Evolutionary conservation across 805 yeast genomes (phyloP).

Genomic region (Ogataea allantospora): DNA sequence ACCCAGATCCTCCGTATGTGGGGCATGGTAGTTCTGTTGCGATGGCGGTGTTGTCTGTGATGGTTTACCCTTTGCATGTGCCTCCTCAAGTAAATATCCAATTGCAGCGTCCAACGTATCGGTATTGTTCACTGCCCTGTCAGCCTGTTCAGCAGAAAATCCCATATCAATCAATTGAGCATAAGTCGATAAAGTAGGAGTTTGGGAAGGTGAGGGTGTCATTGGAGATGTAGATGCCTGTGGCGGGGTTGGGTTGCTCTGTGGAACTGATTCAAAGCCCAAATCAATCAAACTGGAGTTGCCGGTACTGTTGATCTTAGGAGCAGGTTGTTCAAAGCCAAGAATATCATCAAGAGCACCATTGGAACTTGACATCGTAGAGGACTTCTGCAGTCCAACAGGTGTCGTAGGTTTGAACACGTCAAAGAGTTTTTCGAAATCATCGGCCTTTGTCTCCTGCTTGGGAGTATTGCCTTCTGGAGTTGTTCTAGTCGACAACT

Average conservation of each 20-base stretch:
- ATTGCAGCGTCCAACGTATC: conserved; percentile 58
- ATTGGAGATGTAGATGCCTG: conserved; percentile 1
- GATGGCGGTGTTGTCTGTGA: neutral
- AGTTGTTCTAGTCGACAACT: conserved; percentile 11
- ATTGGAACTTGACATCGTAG: too few relatives aligned
- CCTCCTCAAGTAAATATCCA: conserved; percentile 59
- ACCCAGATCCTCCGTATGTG: conserved; percentile 34
- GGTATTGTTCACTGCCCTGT: conserved; percentile 54
- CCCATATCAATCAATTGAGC: conserved; percentile 83
- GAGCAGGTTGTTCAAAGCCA: neutral
- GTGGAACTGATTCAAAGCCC: neutral
- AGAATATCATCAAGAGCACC: conserved; percentile 10
- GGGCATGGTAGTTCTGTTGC: too few relatives aligned
- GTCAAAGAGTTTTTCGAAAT: conserved; percentile 23
- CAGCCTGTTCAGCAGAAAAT: conserved; percentile 59
- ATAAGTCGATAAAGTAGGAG: conserved; percentile 25
- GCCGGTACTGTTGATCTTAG: neutral
- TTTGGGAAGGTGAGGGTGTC: neutral
- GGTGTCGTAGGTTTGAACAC: conserved; percentile 17
- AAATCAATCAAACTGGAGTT: conserved; percentile 1
- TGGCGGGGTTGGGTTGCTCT: neutral
- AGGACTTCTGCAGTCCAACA: too few relatives aligned
- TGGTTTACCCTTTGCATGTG: conserved; percentile 39
- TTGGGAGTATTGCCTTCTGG: conserved; percentile 10
- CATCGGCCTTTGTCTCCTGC: conserved; percentile 11